Conservation (phyloP, 2,329 filamentous ascomycete species). For the Aspergillus oerlinghausenensis region DNA sequence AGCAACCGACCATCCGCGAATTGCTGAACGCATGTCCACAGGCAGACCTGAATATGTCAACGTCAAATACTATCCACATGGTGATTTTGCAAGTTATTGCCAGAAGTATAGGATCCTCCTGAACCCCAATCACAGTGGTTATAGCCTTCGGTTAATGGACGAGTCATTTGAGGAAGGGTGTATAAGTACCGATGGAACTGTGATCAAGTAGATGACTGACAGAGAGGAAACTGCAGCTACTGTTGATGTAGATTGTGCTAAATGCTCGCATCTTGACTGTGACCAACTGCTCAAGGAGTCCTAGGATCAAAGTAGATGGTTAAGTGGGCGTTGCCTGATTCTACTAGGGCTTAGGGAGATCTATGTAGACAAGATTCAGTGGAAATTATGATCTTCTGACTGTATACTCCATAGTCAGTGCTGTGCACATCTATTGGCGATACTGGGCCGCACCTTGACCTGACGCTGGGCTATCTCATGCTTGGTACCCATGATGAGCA, state of each 20-base stretch:
- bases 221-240: constrained; percentile 19
- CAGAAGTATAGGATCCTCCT: background rate
- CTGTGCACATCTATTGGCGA: background rate
- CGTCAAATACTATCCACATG: constrained; percentile 9
- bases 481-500: background rate
- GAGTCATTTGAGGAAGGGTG: no score
- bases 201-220: constrained; percentile 1
- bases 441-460: background rate
- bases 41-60: constrained; percentile 1
- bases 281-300: constrained; percentile 25
- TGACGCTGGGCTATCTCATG: no score
- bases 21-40: constrained; percentile 2
- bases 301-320: constrained; percentile 32
- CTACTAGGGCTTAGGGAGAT: background rate
- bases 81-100: constrained; percentile 2
- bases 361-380: background rate
- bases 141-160: no score
- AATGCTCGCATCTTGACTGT: constrained; percentile 27
- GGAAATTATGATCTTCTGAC: background rate
- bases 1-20: constrained; percentile 6
- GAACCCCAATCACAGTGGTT: constrained; percentile 11
- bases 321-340: constrained; percentile 27
- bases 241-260: constrained; percentile 15
- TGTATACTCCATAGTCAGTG: background rate
- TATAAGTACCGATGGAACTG: background rate